Conservation (phyloP, 805 yeast genomes). For the Metschnikowia baotianmanensis region DNA sequence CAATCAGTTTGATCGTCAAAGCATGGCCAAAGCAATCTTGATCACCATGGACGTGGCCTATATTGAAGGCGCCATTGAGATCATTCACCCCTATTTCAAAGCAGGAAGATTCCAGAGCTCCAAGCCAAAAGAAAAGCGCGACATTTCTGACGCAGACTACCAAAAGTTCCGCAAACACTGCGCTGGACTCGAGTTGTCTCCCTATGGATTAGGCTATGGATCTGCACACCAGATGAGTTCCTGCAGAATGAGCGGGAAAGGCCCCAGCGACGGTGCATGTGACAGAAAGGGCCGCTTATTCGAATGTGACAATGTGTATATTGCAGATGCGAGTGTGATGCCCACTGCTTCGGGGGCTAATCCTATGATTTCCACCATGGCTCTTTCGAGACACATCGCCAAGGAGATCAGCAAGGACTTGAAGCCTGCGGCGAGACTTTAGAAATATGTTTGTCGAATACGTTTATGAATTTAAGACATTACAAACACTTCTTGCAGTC, state of each 20-base stretch:
- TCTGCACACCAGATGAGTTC: slow-evolving; percentile 55
- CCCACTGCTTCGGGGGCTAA: slow-evolving; percentile 55
- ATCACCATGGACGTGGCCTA: slow-evolving; percentile 45
- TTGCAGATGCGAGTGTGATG: slow-evolving; percentile 49
- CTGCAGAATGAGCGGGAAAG: slow-evolving; percentile 50
- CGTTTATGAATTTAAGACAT: neutral
- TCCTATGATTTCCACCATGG: slow-evolving; percentile 51
- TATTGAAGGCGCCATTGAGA: slow-evolving; percentile 47
- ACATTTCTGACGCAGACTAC: slow-evolving; percentile 43
- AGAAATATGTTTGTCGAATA: slow-evolving; percentile 3
- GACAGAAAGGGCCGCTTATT: slow-evolving; percentile 44
- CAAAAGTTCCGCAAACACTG: slow-evolving; percentile 34
- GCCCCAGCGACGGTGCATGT: slow-evolving; percentile 43
- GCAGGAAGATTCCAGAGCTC: slow-evolving; percentile 37
- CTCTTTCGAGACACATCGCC: slow-evolving; percentile 44
- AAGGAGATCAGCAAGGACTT: slow-evolving; percentile 36
- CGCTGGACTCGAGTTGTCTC: slow-evolving; percentile 25
- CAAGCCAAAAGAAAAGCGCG: slow-evolving; percentile 37
- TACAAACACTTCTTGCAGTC: too few relatives aligned
- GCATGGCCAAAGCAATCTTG: slow-evolving; percentile 37
- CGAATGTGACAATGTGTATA: slow-evolving; percentile 47
- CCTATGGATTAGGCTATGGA: slow-evolving; percentile 37
- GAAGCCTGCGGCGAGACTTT: slow-evolving; percentile 26
- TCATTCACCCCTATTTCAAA: slow-evolving; percentile 33
- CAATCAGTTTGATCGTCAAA: slow-evolving; percentile 40